These are phyloP conservation scores for Pilasporangium apinafurcum DNA, from an alignment of 352 stramenopile species.

Conservation along the genomic window DNA sequence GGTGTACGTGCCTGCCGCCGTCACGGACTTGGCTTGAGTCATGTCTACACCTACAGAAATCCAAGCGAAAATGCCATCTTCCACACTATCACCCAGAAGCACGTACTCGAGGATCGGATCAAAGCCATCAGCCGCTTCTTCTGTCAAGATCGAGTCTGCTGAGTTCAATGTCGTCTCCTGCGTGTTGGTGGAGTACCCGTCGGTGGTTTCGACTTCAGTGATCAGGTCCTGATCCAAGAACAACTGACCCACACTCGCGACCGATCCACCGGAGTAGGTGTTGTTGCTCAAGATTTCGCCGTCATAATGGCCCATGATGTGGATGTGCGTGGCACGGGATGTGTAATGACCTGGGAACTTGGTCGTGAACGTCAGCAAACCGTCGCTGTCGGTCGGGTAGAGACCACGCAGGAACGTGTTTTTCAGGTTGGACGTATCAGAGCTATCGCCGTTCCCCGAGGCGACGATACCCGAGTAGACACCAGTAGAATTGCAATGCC, in stretches of 20 bases:
- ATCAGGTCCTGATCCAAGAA: constrained; percentile 8
- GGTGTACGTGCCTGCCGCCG: constrained; percentile 1
- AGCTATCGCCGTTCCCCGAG: too few species aligned
- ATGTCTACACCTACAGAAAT: constrained; percentile 21
- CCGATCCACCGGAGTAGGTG: constrained; percentile 6
- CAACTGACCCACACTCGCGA: constrained; percentile 5
- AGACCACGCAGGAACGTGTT: too few species aligned
- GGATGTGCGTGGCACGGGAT: constrained; percentile 5
- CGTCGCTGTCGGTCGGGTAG: background rate
- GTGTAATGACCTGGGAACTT: constrained; percentile 12
- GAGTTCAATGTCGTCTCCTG: background rate
- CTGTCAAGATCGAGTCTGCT: background rate
- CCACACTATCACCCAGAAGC: background rate
- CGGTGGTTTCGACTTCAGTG: background rate
- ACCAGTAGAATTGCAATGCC: too few species aligned
- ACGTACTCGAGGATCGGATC: background rate
- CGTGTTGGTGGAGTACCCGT: background rate
- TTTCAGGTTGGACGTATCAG: too few species aligned
- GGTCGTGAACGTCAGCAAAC: constrained; percentile 4
- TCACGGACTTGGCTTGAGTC: constrained; percentile 9
- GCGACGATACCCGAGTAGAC: too few species aligned
- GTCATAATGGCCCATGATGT: constrained; percentile 4
- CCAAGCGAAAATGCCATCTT: constrained; percentile 3
- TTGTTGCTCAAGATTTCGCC: constrained; percentile 7
- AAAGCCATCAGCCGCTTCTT: background rate